A percentile compares a stretch with the other conserved stretches of the same genome.
Evolutionary conservation across 495 filamentous ascomycete species (phyloP).

Genomic region (Penicillium goetzii): DNA sequence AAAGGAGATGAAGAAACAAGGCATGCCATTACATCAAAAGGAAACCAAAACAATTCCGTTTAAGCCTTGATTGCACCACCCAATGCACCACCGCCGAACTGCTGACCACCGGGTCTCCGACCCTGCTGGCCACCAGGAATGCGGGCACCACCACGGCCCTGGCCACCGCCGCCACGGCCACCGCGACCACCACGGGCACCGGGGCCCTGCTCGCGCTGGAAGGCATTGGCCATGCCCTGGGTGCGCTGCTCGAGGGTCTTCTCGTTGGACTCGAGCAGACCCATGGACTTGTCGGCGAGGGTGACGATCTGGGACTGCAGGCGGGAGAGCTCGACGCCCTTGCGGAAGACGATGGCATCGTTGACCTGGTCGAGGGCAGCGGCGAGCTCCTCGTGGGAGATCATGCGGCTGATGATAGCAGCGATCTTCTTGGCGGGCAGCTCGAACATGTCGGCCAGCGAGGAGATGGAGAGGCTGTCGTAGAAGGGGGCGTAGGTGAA

Average conservation of each 20-base stretch:
- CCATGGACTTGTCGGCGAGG: slow-evolving; percentile 92
- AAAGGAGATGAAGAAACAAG: slow-evolving; percentile 30
- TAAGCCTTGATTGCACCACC: slow-evolving; percentile 67
- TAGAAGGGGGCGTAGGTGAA: slow-evolving; percentile 99
- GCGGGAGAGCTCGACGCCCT: slow-evolving; percentile 95
- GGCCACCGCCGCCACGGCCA: slow-evolving; percentile 64
- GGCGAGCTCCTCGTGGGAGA: slow-evolving; percentile 95
- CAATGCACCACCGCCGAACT: slow-evolving; percentile 67
- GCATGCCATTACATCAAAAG: slow-evolving; percentile 48
- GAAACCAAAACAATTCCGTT: slow-evolving; percentile 35
- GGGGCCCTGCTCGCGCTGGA: slow-evolving; percentile 82
- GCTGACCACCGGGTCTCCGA: slow-evolving; percentile 59
- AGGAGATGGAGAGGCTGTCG: slow-evolving; percentile 86
- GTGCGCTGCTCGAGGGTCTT: slow-evolving; percentile 95
- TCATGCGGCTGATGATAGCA: slow-evolving; percentile 98
- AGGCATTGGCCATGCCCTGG: slow-evolving; percentile 91
- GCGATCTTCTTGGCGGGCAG: slow-evolving; percentile 85
- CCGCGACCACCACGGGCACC: slow-evolving; percentile 73
- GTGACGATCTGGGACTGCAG: slow-evolving; percentile 94
- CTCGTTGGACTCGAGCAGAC: slow-evolving; percentile 95
- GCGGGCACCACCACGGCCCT: slow-evolving; percentile 67
- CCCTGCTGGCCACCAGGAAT: slow-evolving; percentile 53
- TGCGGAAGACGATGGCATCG: slow-evolving; percentile 96
- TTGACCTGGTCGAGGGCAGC: slow-evolving; percentile 98
- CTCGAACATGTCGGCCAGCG: slow-evolving; percentile 93